Percentiles rank a stretch among this genome's conserved stretches.
These are phyloP conservation scores for Xylaria sp. DNA, from an alignment of 2,329 filamentous ascomycete species.

Conservation along the genomic window DNA sequence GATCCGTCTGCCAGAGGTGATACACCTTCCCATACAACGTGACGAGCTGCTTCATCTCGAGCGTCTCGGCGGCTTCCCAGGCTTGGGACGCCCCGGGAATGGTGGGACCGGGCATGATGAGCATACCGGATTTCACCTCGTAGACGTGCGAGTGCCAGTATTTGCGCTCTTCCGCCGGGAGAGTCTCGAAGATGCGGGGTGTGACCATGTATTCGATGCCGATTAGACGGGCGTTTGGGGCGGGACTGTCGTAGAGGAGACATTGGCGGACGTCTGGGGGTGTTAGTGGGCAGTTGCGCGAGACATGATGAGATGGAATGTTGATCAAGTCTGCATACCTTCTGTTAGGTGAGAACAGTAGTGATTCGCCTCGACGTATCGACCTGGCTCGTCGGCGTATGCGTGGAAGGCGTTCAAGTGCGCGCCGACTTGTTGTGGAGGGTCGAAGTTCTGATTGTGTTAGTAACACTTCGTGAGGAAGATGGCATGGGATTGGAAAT, in stretches of 20 bases:
- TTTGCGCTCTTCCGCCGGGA: constrained; percentile 61
- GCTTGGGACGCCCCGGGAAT: constrained; percentile 47
- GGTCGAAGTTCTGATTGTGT: constrained; percentile 54
- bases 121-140: constrained; percentile 72
- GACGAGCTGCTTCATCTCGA: constrained; percentile 73
- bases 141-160: constrained; percentile 76
- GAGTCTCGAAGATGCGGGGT: constrained; percentile 58
- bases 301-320: background rate
- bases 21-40: constrained; percentile 77
- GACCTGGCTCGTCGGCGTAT: constrained; percentile 66
- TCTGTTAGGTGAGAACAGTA: constrained; percentile 75
- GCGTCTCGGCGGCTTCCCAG: constrained; percentile 73
- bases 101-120: constrained; percentile 65
- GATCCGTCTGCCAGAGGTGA: constrained; percentile 81
- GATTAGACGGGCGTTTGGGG: constrained; percentile 64
- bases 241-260: constrained; percentile 71
- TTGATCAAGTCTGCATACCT: constrained; percentile 15
- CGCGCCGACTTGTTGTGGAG: constrained; percentile 70
- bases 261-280: constrained; percentile 69
- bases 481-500: background rate
- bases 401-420: constrained; percentile 84
- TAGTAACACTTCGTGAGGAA: background rate
- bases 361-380: constrained; percentile 72
- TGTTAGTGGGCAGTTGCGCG: background rate
- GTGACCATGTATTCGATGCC: constrained; percentile 88